Percentiles rank a stretch among this genome's conserved stretches.
Conservation (phyloP, 441 rosid species). For the Melastoma candidum region DNA sequence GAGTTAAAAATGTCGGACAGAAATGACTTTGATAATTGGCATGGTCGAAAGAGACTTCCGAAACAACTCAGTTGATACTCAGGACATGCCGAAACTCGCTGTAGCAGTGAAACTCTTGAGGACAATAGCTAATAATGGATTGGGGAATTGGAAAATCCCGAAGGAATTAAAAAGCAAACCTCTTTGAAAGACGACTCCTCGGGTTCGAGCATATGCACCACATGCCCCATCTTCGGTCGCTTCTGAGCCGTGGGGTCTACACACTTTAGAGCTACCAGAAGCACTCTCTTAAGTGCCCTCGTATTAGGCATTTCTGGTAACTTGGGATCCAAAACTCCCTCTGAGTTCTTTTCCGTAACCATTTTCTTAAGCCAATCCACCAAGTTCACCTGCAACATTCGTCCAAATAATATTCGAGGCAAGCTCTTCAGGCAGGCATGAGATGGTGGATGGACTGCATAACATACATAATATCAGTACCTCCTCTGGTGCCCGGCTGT, state of each 20-base stretch:
- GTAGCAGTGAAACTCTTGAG: too few relatives aligned
- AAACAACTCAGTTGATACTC: too few relatives aligned
- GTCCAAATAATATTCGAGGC: neutral
- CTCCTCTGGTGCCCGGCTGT: conserved; percentile 49
- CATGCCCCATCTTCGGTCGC: conserved; percentile 54
- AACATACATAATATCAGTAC: conserved; percentile 13
- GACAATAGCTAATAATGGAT: too few relatives aligned
- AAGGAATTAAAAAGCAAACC: conserved; percentile 16
- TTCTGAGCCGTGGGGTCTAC: conserved; percentile 54
- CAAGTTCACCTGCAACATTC: conserved; percentile 38
- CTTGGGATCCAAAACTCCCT: conserved; percentile 57
- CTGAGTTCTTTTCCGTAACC: conserved; percentile 49
- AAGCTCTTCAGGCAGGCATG: too few relatives aligned
- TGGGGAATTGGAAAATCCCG: too few relatives aligned
- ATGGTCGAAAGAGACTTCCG: too few relatives aligned
- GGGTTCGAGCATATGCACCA: conserved; percentile 60
- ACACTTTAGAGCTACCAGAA: conserved; percentile 50
- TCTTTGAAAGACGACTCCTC: conserved; percentile 45
- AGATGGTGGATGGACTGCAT: conserved; percentile 2
- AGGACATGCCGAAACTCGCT: too few relatives aligned
- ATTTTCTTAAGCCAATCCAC: conserved; percentile 65
- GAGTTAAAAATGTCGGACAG: too few relatives aligned
- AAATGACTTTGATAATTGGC: too few relatives aligned
- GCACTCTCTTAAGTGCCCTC: conserved; percentile 40
- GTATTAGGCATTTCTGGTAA: conserved; percentile 42